Evolutionary conservation across 257 asterid genomes (phyloP).

Genomic region (Osmanthus fragrans): DNA sequence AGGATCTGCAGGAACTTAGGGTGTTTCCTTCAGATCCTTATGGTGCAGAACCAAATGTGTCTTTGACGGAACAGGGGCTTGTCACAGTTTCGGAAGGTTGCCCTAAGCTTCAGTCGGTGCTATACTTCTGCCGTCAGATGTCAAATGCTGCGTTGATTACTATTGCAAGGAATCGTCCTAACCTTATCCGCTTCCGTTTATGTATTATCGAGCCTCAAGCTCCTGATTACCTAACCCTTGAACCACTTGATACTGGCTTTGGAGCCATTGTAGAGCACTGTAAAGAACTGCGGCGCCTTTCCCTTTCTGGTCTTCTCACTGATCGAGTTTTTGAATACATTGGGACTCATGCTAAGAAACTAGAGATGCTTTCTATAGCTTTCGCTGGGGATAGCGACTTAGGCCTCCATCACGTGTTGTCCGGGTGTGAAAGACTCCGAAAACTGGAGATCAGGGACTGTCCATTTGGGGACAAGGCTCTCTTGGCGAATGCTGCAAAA

Average conservation of each 20-base stretch:
- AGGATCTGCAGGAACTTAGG: slow-evolving; percentile 78
- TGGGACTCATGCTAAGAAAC: slow-evolving; percentile 77
- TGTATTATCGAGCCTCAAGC: slow-evolving; percentile 78
- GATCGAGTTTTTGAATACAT: slow-evolving; percentile 75
- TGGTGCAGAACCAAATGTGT: slow-evolving; percentile 71
- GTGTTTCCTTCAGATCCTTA: slow-evolving; percentile 96
- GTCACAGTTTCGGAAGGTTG: slow-evolving; percentile 87
- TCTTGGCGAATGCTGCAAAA: slow-evolving; percentile 89
- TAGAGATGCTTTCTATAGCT: slow-evolving; percentile 94
- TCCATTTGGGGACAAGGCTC: slow-evolving; percentile 95
- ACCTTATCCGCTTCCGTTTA: slow-evolving; percentile 68
- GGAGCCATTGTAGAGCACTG: slow-evolving; percentile 90
- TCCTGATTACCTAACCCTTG: slow-evolving; percentile 76
- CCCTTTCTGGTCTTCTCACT: slow-evolving; percentile 78
- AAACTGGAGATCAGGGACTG: slow-evolving; percentile 92
- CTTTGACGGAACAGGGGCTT: slow-evolving; percentile 86
- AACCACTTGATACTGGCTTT: slow-evolving; percentile 80
- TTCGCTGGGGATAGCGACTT: slow-evolving; percentile 91
- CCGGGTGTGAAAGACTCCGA: slow-evolving; percentile 88
- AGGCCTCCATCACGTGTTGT: slow-evolving; percentile 81
- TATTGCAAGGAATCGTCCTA: slow-evolving; percentile 72
- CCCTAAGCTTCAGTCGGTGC: slow-evolving; percentile 85
- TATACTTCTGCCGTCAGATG: slow-evolving; percentile 97
- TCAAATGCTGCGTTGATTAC: slow-evolving; percentile 76
- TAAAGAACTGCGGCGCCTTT: slow-evolving; percentile 74